Evolutionary conservation across 192 early-diverging fungal species (phyloP).

Genomic region (Gamsiella multidivaricata): DNA sequence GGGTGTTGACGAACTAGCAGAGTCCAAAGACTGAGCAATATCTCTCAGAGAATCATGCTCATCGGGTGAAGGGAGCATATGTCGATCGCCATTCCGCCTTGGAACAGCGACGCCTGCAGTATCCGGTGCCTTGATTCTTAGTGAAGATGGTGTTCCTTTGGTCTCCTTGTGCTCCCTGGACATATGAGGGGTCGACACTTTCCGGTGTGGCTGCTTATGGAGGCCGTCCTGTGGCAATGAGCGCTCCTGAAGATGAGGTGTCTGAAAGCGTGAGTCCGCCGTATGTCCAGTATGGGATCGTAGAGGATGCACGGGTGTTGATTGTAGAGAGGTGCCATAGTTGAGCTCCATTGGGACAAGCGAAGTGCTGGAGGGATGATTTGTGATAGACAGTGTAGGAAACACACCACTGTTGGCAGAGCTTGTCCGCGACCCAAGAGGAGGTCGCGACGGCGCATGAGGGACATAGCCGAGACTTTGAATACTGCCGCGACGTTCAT

Average conservation of each 20-base stretch:
- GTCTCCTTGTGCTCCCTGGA: slow-evolving; percentile 9
- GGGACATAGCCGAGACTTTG: slow-evolving; percentile 23
- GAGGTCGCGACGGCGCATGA: slow-evolving; percentile 1
- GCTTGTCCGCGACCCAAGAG: slow-evolving; percentile 30
- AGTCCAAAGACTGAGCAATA: slow-evolving; percentile 29
- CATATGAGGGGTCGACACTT: slow-evolving; percentile 10
- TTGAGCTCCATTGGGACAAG: slow-evolving; percentile 20
- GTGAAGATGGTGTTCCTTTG: not conserved
- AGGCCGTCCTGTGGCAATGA: slow-evolving; percentile 21
- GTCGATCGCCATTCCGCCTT: slow-evolving; percentile 19
- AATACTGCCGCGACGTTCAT: slow-evolving; percentile 32
- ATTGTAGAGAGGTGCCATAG: slow-evolving; percentile 42
- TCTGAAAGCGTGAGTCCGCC: slow-evolving; percentile 18
- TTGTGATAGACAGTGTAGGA: slow-evolving; percentile 25
- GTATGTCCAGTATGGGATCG: slow-evolving; percentile 1
- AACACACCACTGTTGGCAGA: slow-evolving; percentile 27
- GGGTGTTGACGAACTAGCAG: slow-evolving; percentile 14
- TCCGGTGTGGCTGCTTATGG: slow-evolving; percentile 21
- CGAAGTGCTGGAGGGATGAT: slow-evolving; percentile 33
- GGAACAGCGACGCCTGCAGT: slow-evolving; percentile 17
- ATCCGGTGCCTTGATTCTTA: slow-evolving; percentile 9
- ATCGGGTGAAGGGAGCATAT: slow-evolving; percentile 16
- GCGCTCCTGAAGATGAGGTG: slow-evolving; percentile 32
- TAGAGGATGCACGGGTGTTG: not conserved
- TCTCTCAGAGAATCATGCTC: slow-evolving; percentile 27